Evolutionary conservation across 345 rosid species (phyloP).

Genomic region (Barbarea vulgaris): DNA sequence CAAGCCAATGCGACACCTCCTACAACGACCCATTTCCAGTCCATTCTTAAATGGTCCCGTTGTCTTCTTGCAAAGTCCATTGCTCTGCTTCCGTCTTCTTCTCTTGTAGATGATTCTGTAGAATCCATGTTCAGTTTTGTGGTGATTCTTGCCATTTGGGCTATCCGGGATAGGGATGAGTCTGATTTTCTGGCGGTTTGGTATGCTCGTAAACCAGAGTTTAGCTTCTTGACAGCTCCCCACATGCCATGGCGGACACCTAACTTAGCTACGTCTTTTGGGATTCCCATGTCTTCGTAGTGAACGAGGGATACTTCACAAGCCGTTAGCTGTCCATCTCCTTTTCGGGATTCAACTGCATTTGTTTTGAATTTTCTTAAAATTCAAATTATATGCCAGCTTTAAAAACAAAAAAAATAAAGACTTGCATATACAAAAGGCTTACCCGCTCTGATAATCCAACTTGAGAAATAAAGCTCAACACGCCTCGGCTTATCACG

Average conservation of each 20-base stretch:
- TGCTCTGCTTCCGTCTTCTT: conserved; percentile 32
- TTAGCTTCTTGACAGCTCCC: conserved; percentile 93
- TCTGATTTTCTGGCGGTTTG: conserved; percentile 70
- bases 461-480: conserved; percentile 89
- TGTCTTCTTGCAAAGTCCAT: conserved; percentile 38
- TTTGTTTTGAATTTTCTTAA: not conserved
- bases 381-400: not conserved
- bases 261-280: conserved; percentile 94
- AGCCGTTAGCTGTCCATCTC: conserved; percentile 83
- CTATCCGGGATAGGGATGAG: conserved; percentile 62
- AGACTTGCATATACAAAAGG: not conserved
- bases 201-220: conserved; percentile 84
- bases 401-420: not conserved
- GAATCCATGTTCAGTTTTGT: conserved; percentile 55
- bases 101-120: conserved; percentile 27
- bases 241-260: conserved; percentile 98
- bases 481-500: conserved; percentile 97
- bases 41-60: conserved; percentile 56
- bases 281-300: conserved; percentile 97
- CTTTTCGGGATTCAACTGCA: conserved; percentile 88
- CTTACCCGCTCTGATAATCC: conserved; percentile 91
- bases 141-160: conserved; percentile 80
- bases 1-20: conserved; percentile 87
- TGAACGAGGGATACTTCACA: conserved; percentile 90
- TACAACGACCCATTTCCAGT: conserved; percentile 88